Evolutionary conservation across 371 early-diverging fungal genomes (phyloP).

Genomic region (Phascolomyces articulosus): DNA sequence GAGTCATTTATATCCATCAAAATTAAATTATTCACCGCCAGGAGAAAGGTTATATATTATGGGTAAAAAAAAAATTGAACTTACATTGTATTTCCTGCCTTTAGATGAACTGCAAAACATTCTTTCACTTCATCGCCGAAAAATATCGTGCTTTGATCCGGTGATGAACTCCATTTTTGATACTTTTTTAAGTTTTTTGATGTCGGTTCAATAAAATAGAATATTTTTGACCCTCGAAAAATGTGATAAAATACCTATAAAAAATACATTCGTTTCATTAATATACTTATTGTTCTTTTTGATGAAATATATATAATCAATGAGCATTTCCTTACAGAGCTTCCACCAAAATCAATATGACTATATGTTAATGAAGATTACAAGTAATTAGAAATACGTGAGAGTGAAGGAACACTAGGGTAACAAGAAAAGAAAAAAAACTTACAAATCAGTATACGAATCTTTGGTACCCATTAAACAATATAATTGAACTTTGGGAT

Average conservation of each 20-base stretch:
- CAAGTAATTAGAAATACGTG: not conserved
- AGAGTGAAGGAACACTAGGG: not conserved
- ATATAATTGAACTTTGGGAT: constrained; percentile 86
- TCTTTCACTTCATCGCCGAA: constrained; percentile 80
- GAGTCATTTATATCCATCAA: too few species aligned
- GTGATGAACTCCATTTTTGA: constrained; percentile 84
- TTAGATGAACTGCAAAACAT: constrained; percentile 68
- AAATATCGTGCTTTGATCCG: constrained; percentile 79
- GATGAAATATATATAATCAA: too few species aligned
- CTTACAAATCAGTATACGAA: constrained; percentile 89
- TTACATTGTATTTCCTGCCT: constrained; percentile 81
- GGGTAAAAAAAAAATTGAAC: too few species aligned
- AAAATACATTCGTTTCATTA: too few species aligned
- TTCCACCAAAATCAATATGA: constrained; percentile 93
- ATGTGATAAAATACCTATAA: constrained; percentile 84
- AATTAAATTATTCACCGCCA: too few species aligned
- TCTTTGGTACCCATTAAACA: constrained; percentile 91
- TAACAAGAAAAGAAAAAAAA: constrained; percentile 1
- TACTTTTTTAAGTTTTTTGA: constrained; percentile 81
- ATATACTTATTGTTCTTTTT: too few species aligned
- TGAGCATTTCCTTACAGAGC: constrained; percentile 68
- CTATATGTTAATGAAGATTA: constrained; percentile 20
- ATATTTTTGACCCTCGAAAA: constrained; percentile 81
- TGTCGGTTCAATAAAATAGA: constrained; percentile 89
- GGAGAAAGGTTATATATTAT: too few species aligned